Conservation (phyloP, 2,329 filamentous ascomycete species). For the Alternaria solani region DNA sequence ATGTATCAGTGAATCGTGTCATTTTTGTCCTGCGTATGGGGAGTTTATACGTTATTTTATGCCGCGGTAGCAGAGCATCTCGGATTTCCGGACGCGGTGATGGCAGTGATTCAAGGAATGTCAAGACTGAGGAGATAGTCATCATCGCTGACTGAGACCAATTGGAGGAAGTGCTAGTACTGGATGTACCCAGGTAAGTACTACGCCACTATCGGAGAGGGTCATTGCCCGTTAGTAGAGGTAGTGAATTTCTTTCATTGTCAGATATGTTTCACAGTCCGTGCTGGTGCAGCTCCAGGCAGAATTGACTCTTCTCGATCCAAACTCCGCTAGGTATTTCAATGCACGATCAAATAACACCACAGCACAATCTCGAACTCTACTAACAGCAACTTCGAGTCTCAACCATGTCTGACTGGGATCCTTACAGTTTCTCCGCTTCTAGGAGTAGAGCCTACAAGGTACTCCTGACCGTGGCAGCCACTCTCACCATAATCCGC, state of each 20-base stretch:
- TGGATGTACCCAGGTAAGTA: background rate
- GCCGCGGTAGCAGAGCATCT: too few species aligned
- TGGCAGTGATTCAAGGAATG: background rate
- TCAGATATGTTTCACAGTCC: background rate
- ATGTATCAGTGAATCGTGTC: too few species aligned
- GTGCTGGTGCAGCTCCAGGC: background rate
- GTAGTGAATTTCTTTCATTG: background rate
- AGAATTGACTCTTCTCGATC: background rate
- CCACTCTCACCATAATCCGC: background rate
- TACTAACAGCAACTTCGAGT: background rate
- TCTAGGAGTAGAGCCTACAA: background rate
- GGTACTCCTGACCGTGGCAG: background rate
- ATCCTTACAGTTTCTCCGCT: background rate
- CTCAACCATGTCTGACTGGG: background rate
- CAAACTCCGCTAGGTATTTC: background rate
- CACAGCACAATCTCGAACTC: rapidly evolving
- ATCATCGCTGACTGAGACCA: background rate
- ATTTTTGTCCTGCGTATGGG: too few species aligned
- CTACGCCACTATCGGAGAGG: background rate
- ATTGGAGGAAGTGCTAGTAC: background rate
- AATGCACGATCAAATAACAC: background rate
- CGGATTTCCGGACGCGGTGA: background rate
- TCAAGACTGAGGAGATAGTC: background rate
- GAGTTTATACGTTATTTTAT: too few species aligned
- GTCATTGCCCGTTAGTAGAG: background rate